Base-by-base conservation (phyloP, 148 eudicot species). In the Dianthus caryophyllus region DNA sequence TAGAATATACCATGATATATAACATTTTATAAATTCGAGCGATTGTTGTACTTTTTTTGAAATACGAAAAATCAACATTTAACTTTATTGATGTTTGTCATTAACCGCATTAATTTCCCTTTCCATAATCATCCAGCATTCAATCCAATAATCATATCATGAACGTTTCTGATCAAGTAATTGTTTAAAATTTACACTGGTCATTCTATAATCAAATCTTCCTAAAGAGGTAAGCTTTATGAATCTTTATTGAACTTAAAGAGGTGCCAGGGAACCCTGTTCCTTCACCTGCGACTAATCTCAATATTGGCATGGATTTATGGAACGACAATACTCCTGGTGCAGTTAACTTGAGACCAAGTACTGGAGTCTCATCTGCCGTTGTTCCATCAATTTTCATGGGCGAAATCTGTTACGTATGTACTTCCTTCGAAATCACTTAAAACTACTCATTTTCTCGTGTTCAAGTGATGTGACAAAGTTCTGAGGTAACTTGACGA, bases 221-320 rank as follows among this genome's bases (percentile, higher is more conserved):
- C n/a, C n/a, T n/a, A n/a, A n/a, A n/a, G n/a, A n/a, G n/a, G n/a
- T n/a, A n/a, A n/a, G n/a, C n/a, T n/a, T n/a, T n/a, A n/a, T n/a
- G n/a, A n/a, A n/a, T n/a, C n/a, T n/a, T n/a, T n/a, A n/a, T n/a
- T n/a, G n/a, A n/a, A n/a, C n/a, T 52, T 31, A 12, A 9, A 49
- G 27, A 38, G 17, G 91, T 79, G 47, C 81, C 85, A n/a, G 92
- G 92, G 50, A 82, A 84, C 75, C 78, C 88, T 36, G 79, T 79
- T 33, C 53, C 86, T 50, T 52, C 81, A 55, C 80, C 96, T 71
- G 81, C 83, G 46, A 85, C 90, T 48, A 88, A 88, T 66, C 80
- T 90, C 71, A 88, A 90, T 76, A 88, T 90, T 30, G 97, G 97
- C 47, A 94, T 90, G 99, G 97, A 88, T 78, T 71, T 90, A 67